Evolutionary conservation across 805 yeast species (phyloP).

Genomic region (Myxozyma monticola): DNA sequence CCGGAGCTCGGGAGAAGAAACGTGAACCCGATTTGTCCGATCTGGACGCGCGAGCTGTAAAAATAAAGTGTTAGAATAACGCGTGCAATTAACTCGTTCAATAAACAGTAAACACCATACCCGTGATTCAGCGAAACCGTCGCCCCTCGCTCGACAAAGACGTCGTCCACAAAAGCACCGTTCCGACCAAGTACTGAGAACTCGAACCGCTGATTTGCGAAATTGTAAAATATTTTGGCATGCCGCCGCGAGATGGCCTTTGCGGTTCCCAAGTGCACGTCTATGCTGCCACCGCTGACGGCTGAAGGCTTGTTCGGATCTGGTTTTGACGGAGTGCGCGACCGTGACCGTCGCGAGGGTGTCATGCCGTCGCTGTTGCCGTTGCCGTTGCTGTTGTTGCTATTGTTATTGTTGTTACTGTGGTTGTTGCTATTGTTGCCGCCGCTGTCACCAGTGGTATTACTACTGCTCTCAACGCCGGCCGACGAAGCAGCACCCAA

Average conservation of each 20-base stretch:
- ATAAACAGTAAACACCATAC: too few relatives aligned
- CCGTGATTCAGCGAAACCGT: constrained; percentile 85
- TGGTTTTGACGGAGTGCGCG: neutral
- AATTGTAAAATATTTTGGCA: constrained; percentile 94
- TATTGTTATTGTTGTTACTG: too few relatives aligned
- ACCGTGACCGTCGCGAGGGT: neutral
- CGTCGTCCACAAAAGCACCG: constrained; percentile 94
- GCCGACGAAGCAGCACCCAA: constrained; percentile 15
- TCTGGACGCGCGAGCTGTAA: constrained; percentile 60
- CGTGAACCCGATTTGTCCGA: constrained; percentile 86
- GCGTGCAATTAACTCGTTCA: too few relatives aligned
- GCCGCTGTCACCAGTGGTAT: too few relatives aligned
- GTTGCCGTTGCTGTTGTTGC: neutral
- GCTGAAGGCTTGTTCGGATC: neutral
- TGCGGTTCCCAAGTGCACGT: constrained; percentile 87
- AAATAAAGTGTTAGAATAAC: too few relatives aligned
- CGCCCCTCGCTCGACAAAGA: constrained; percentile 83
- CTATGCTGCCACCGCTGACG: constrained; percentile 51
- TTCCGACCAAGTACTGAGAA: constrained; percentile 88
- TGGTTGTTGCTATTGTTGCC: too few relatives aligned
- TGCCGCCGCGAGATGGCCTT: constrained; percentile 93
- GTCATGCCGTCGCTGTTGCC: neutral
- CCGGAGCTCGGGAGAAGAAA: constrained; percentile 76
- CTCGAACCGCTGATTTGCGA: constrained; percentile 94
- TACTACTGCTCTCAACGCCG: too few relatives aligned